Evolutionary conservation across 768 basidiomycete genomes (phyloP).

Genomic region (Candolleomyces eurysporus): DNA sequence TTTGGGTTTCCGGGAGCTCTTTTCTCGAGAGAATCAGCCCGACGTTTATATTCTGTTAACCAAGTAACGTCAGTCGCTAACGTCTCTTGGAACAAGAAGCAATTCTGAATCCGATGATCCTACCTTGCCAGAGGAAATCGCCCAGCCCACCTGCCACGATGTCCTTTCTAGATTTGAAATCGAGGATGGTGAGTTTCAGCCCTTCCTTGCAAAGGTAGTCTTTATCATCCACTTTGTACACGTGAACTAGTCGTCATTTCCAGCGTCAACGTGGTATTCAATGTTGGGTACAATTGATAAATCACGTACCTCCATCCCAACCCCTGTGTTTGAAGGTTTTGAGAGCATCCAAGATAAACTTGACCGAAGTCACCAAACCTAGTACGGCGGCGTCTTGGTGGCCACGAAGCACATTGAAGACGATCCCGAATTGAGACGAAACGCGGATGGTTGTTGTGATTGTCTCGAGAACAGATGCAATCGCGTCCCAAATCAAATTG

Average conservation of each 20-base stretch:
- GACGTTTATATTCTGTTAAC: no score
- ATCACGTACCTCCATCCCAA: not conserved
- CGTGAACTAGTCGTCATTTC: slow-evolving; percentile 48
- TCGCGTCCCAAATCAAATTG: slow-evolving; percentile 59
- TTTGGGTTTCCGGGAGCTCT: no score
- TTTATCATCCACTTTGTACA: slow-evolving; percentile 61
- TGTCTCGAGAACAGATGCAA: slow-evolving; percentile 42
- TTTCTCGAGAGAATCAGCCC: no score
- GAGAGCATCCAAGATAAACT: not conserved
- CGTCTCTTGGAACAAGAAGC: slow-evolving; percentile 27
- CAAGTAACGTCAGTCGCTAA: slow-evolving; percentile 14
- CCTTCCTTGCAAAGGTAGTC: slow-evolving; percentile 67
- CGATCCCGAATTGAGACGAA: not conserved
- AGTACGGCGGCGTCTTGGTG: not conserved
- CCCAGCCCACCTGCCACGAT: slow-evolving; percentile 65
- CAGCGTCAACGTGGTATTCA: not conserved
- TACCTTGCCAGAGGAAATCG: slow-evolving; percentile 38
- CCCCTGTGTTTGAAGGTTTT: not conserved
- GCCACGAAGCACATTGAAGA: not conserved
- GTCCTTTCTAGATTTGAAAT: slow-evolving; percentile 63
- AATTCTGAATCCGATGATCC: not conserved
- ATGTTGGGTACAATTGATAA: not conserved
- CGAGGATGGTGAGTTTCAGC: slow-evolving; percentile 52
- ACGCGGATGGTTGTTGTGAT: slow-evolving; percentile 29
- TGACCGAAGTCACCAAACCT: no score